A percentile compares a stretch with the other conserved stretches of the same genome.
Evolutionary conservation across 805 yeast genomes (phyloP).

Genomic region (Ogataea henricii): DNA sequence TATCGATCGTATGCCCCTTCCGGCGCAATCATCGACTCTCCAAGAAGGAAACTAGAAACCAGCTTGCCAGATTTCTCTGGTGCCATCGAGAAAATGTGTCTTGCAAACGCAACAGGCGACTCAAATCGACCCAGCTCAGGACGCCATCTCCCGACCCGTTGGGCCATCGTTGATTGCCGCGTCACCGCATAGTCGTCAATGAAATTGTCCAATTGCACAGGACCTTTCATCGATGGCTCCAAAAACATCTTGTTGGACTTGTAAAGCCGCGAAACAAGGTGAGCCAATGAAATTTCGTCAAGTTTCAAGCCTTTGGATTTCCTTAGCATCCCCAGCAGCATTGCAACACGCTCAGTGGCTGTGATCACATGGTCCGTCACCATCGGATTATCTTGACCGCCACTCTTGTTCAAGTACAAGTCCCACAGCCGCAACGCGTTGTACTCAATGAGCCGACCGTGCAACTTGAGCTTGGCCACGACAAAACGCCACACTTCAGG

Average conservation of each 20-base stretch:
- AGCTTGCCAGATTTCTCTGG: slow-evolving; percentile 21
- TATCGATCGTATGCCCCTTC: slow-evolving; percentile 33
- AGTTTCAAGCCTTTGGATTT: slow-evolving; percentile 14
- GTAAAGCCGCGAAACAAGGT: slow-evolving; percentile 30
- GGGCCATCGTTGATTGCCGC: slow-evolving; percentile 6
- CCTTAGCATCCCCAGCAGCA: slow-evolving; percentile 18
- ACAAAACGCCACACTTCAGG: slow-evolving; percentile 37
- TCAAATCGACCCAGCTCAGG: slow-evolving; percentile 10
- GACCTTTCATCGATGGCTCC: slow-evolving; percentile 11
- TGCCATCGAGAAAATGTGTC: slow-evolving; percentile 20
- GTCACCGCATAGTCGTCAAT: slow-evolving; percentile 18
- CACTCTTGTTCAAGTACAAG: slow-evolving; percentile 17
- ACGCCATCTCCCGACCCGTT: slow-evolving; percentile 4
- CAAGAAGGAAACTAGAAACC: slow-evolving; percentile 29
- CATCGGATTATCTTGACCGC: slow-evolving; percentile 16
- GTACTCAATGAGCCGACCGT: slow-evolving; percentile 18
- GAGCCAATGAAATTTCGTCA: slow-evolving; percentile 31
- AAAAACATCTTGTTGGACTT: slow-evolving; percentile 22
- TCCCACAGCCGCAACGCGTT: slow-evolving; percentile 20
- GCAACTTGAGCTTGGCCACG: slow-evolving; percentile 27
- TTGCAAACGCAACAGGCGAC: slow-evolving; percentile 28
- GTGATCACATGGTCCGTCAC: slow-evolving; percentile 28
- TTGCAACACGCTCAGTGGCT: slow-evolving; percentile 15
- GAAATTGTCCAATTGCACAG: slow-evolving; percentile 13
- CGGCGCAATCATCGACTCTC: slow-evolving; percentile 40